Evolutionary conservation across 345 rosid species (phyloP).

Genomic region (Eucalyptus marginata): DNA sequence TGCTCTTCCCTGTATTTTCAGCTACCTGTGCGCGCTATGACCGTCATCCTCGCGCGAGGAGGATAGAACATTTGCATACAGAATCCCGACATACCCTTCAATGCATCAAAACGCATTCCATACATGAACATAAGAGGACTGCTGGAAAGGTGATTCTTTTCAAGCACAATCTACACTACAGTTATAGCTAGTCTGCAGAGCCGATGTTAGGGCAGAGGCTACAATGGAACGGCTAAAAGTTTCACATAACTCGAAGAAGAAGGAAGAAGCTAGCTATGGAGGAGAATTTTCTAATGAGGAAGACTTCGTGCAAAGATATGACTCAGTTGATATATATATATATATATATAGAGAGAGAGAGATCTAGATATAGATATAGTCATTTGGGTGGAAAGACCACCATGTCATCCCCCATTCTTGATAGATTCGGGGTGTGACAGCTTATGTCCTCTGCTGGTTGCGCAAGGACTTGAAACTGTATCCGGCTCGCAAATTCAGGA

Average conservation of each 20-base stretch:
- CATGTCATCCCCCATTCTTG: background rate
- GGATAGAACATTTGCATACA: background rate
- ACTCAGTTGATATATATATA: background rate
- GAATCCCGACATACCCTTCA: background rate
- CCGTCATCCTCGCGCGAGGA: background rate
- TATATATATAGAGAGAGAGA: too few species aligned
- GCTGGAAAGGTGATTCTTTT: background rate
- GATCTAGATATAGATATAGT: too few species aligned
- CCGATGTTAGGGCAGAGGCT: background rate
- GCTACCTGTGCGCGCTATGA: background rate
- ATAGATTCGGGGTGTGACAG: background rate
- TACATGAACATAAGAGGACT: background rate
- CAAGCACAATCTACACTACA: background rate
- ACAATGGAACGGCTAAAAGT: background rate
- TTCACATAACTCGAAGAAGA: background rate
- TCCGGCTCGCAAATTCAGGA: background rate
- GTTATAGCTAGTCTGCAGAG: background rate
- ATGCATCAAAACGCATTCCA: background rate
- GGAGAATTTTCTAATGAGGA: background rate
- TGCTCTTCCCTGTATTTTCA: background rate
- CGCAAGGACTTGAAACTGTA: background rate
- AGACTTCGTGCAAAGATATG: background rate
- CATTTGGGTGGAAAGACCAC: too few species aligned
- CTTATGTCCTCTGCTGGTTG: background rate
- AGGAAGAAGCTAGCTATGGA: background rate